Base-by-base conservation (phyloP, 305 asterid genomes). In the Ajuga reptans region DNA sequence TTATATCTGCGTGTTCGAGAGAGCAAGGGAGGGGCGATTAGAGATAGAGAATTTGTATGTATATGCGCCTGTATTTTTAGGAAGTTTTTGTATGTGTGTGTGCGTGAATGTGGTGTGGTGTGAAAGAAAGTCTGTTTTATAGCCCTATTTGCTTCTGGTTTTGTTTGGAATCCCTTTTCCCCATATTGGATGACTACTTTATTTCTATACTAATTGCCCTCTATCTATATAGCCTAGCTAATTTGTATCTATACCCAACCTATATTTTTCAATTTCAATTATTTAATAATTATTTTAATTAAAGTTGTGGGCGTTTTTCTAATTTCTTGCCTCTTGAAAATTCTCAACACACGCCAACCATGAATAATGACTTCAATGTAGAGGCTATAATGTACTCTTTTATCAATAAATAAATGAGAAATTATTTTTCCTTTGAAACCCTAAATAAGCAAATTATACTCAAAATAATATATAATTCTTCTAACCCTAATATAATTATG, bases 11-110 rank as follows among this genome's bases (percentile, higher is more conserved):
- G 73, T 12, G 29, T 42, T 59, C 53, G 37, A n/a, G 76, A 31
- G 60, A 14, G 51, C 6, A 8, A 57, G 75, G 59, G 42, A 45
- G 58, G 46, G 64, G 68, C 72, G 78, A 71, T 50, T 70, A 77
- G 72, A 75, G 54, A 74, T 70, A 46, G 70, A 78, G 72, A 75
- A 59, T 65, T 72, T 76, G 76, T 76, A 76, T 72, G 78, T 69
- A 76, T 76, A 56, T 72, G 71, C 68, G 72, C 16, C 69, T 75
- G 78, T 77, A 64, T 58, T 68, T 76, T 74, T 82, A 77, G 78
- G 75, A 64, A 76, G 75, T 42, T 77, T 80, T 77, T 81, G 79
- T 72, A n/a, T 49, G 50, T 34, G 56, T 29, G 34, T 33, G 51
- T 29, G 43, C 42, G 61, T 39, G 34, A 47, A 59, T 75, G 84